Evolutionary conservation across 2,329 filamentous ascomycete genomes (phyloP), one percentile per base, ranked within the genome.

Genomic region (Trichophyton benhamiae): DNA sequence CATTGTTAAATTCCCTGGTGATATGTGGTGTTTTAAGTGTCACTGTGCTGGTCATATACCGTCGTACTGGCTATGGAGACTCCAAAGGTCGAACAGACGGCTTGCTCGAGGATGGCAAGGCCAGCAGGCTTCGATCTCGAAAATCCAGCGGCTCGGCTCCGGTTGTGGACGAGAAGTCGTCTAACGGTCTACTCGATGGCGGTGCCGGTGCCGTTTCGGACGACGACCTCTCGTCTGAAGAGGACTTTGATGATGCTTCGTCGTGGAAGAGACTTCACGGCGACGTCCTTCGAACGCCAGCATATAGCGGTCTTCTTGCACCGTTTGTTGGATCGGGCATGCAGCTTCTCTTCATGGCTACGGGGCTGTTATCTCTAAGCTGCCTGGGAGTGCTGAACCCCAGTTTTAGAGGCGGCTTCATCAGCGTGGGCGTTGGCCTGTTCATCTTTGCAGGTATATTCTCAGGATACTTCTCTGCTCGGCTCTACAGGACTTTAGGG

Each of bases 251-350:
- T 68, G 90, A 95, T 67, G 81, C 88, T 30, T 89, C 88, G 1
- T 89, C 90, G 58, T 95, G 90, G 90, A 95, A 95, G 72, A 78
- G 94, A 15, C 79, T 95, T 2, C 89, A 95, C 68, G 88, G 83
- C n/a, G 90, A 95, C 72, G 88, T 95, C 3, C 95, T 95, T 77
- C 83, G 90, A 55, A 79, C 85, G 27, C 90, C 90, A 0, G 73
- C 78, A 2, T 82, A 84, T 65, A 88, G 88, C 30, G 82, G 84
- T 59, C 78, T 95, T 1, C 79, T 95, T 44, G 89, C 90, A 0
- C 89, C 90, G 0, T 77, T 95, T 6, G 80, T 95, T 20, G 91
- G 91, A 2, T 95, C 89, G 0, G 90, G 90, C 48, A 90, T 88
- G 80, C 90, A 96, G 74, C 80, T 95, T 1, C 79, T 95, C 9